phyloP scores from a whole-genome alignment of 2,329 filamentous ascomycete genomes.

The Bipolaris sorokiniana region DNA sequence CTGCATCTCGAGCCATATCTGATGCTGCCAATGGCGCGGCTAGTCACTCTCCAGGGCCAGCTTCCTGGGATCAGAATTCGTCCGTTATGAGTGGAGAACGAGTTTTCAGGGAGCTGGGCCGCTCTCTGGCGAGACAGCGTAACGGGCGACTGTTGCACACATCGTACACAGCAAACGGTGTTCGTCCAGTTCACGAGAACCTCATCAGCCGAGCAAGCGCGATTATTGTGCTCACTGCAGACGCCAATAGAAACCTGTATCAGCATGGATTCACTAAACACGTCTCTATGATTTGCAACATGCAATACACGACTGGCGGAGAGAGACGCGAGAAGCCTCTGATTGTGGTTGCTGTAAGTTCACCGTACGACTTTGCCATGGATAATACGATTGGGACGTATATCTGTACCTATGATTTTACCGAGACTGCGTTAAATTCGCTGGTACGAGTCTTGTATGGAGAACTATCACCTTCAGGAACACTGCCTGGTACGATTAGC shows the following conservation, averaged over 20 bases:
- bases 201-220: constrained; percentile 86
- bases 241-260: constrained; percentile 92
- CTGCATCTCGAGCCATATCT: constrained; percentile 74
- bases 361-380: constrained; percentile 95
- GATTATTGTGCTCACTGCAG: constrained; percentile 89
- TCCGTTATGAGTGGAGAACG: constrained; percentile 88
- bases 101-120: constrained; percentile 87
- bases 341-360: constrained; percentile 90
- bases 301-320: constrained; percentile 72
- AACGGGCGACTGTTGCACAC: constrained; percentile 90
- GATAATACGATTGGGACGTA: constrained; percentile 90
- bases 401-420: constrained; percentile 95
- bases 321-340: constrained; percentile 80
- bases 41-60: constrained; percentile 61
- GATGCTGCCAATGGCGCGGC: constrained; percentile 61
- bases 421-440: constrained; percentile 85
- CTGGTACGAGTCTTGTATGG: constrained; percentile 85
- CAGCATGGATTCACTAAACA: constrained; percentile 96
- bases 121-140: constrained; percentile 82
- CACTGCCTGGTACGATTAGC: constrained; percentile 73
- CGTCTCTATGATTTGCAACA: constrained; percentile 91
- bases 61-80: constrained; percentile 62
- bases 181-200: constrained; percentile 91
- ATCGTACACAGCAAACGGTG: constrained; percentile 91
- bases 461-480: constrained; percentile 65